Percentiles rank a stretch among this genome's conserved stretches.
phyloP scores from a whole-genome alignment of 495 filamentous ascomycete species.

The Wilcoxina mikolae region DNA sequence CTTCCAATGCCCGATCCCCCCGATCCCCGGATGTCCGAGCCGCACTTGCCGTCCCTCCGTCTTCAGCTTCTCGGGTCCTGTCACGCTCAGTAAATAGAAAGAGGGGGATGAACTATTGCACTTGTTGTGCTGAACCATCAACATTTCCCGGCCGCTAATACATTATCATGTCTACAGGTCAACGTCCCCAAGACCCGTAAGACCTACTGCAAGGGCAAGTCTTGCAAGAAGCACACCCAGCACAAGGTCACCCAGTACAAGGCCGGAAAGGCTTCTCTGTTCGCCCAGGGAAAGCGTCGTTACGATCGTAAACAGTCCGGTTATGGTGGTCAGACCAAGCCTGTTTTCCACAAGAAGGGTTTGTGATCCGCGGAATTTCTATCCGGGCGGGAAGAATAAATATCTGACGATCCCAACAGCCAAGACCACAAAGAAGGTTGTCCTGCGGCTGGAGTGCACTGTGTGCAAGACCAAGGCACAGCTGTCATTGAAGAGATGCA shows the following conservation, averaged over 20 bases:
- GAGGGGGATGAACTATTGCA: constrained; percentile 1
- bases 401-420: constrained; percentile 33
- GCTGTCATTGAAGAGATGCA: constrained; percentile 94
- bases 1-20: too few species aligned
- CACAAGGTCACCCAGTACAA: constrained; percentile 98
- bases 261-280: constrained; percentile 86
- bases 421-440: constrained; percentile 99
- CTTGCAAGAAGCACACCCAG: constrained; percentile 85
- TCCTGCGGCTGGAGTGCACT: constrained; percentile 92
- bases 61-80: too few species aligned
- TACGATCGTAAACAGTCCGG: constrained; percentile 99
- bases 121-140: background rate
- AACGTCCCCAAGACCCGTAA: constrained; percentile 83
- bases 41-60: too few species aligned
- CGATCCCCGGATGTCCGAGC: too few species aligned
- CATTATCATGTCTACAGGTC: constrained; percentile 39
- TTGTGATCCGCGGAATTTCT: background rate
- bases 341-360: constrained; percentile 96
- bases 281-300: constrained; percentile 98
- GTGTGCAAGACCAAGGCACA: constrained; percentile 97
- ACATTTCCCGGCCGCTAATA: constrained; percentile 8
- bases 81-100: background rate
- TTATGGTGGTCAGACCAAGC: constrained; percentile 99
- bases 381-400: background rate
- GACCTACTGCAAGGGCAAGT: constrained; percentile 89